phyloP scores from a whole-genome alignment of 2,329 filamentous ascomycete genomes.

The Mycosphaerella sp. region DNA sequence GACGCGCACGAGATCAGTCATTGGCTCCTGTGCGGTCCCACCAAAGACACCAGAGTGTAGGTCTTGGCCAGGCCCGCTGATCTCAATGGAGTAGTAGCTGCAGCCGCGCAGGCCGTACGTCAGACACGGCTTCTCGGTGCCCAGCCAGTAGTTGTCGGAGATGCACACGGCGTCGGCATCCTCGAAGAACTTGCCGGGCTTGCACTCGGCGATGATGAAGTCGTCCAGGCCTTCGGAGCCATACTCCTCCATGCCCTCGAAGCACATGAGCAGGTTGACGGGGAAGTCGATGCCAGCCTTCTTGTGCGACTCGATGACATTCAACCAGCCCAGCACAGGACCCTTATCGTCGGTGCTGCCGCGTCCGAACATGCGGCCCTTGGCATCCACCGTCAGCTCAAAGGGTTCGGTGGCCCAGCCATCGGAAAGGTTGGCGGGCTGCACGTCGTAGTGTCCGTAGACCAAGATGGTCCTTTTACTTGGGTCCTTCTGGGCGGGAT shows the following conservation, averaged over 20 bases:
- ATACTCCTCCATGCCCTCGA: conserved; percentile 99
- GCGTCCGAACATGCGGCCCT: conserved; percentile 92
- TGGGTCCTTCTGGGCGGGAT: conserved; percentile 69
- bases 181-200: conserved; percentile 74
- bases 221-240: conserved; percentile 95
- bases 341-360: conserved; percentile 98
- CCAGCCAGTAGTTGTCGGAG: conserved; percentile 99
- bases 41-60: conserved; percentile 97
- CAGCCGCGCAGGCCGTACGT: conserved; percentile 95
- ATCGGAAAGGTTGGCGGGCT: conserved; percentile 86
- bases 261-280: conserved; percentile 98
- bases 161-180: conserved; percentile 96
- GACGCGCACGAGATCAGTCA: conserved; percentile 87
- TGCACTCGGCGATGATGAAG: conserved; percentile 83
- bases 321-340: conserved; percentile 93
- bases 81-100: conserved; percentile 93
- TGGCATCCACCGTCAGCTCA: conserved; percentile 75
- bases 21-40: conserved; percentile 92
- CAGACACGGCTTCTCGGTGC: conserved; percentile 95
- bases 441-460: conserved; percentile 98
- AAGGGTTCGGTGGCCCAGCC: conserved; percentile 97
- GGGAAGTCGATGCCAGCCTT: conserved; percentile 91
- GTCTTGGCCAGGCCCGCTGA: conserved; percentile 87
- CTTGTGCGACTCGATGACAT: conserved; percentile 95
- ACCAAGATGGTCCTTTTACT: conserved; percentile 93